Conservation (phyloP, 208 protist species). For the Crithidia acanthocephali region DNA sequence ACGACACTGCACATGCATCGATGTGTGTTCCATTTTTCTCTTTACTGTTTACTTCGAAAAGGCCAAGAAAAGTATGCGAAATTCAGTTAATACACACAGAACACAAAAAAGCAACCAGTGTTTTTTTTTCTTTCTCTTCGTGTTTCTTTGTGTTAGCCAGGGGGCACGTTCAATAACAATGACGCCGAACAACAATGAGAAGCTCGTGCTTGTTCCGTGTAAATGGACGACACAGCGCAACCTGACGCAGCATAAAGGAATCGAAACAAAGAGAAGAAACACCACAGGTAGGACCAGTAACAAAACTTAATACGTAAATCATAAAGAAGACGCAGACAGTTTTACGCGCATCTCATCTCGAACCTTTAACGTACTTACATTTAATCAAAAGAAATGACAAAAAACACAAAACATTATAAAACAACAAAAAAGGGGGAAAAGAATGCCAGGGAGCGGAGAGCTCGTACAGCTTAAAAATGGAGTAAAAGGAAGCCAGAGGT, state of each 20-base stretch:
- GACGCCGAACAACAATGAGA: no score
- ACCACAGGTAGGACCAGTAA: no score
- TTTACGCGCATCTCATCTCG: not conserved
- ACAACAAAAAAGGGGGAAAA: slow-evolving; percentile 1
- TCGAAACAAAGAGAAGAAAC: no score
- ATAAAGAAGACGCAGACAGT: no score
- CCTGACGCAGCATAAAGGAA: no score
- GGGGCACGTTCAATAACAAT: no score
- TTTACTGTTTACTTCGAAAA: not conserved
- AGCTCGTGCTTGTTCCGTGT: no score
- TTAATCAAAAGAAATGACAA: slow-evolving; percentile 1
- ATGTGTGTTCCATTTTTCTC: not conserved
- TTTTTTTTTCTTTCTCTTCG: slow-evolving; percentile 23
- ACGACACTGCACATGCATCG: not conserved
- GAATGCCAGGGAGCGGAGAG: not conserved
- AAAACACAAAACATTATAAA: not conserved
- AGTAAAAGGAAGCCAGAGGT: slow-evolving; percentile 5
- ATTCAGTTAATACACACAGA: slow-evolving; percentile 9
- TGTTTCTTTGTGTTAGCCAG: no score
- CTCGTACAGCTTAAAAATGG: slow-evolving; percentile 6
- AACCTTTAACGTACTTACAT: no score
- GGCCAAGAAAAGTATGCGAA: not conserved
- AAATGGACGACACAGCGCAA: no score
- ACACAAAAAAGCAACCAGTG: not conserved
- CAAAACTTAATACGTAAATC: no score